A percentile compares a stretch with the other conserved stretches of the same genome.
These are phyloP conservation scores for Mycena alexandri DNA, from an alignment of 768 basidiomycete species.

Conservation along the genomic window DNA sequence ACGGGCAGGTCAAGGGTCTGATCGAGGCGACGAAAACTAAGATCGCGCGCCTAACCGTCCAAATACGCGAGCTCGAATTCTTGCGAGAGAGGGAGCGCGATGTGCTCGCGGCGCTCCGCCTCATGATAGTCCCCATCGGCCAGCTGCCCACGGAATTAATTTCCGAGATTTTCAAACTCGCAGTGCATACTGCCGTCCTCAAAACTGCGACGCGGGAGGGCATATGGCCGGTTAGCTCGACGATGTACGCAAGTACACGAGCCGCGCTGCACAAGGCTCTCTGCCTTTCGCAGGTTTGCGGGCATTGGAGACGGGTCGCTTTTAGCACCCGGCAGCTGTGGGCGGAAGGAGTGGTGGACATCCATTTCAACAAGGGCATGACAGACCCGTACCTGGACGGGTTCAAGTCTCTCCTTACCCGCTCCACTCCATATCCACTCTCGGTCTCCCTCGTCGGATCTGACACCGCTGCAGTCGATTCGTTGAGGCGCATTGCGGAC, in stretches of 20 bases:
- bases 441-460: neutral
- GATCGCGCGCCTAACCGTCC: constrained; percentile 5
- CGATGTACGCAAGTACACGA: neutral
- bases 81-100: constrained; percentile 2
- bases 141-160: constrained; percentile 12
- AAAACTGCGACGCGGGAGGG: no score
- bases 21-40: constrained; percentile 11
- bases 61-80: constrained; percentile 5
- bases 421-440: constrained; percentile 5
- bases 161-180: constrained; percentile 3
- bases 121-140: constrained; percentile 8
- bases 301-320: constrained; percentile 16
- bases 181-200: no score
- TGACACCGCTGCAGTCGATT: no score
- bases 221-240: no score
- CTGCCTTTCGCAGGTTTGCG: constrained; percentile 16
- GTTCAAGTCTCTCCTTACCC: constrained; percentile 4
- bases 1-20: constrained; percentile 9
- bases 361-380: neutral
- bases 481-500: neutral
- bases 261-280: neutral
- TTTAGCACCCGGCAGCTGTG: constrained; percentile 16
- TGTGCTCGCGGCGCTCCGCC: neutral
- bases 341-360: constrained; percentile 5
- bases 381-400: neutral